A percentile compares a stretch with the other conserved stretches of the same genome.
Conservation (phyloP, 2,329 filamentous ascomycete genomes). For the Aspergillus fumigatus region DNA sequence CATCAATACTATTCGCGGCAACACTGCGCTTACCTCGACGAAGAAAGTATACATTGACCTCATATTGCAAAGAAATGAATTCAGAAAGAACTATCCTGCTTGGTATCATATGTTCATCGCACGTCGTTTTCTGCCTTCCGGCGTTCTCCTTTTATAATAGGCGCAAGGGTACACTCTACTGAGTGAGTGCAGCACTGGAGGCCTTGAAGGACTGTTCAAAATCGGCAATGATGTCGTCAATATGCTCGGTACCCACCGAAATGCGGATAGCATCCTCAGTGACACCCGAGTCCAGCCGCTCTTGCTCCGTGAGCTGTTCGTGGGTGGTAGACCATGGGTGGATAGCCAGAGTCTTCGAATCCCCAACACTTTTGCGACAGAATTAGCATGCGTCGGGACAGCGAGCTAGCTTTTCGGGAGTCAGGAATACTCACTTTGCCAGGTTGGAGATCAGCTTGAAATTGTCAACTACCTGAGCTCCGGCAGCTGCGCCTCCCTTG, state of each 20-base stretch:
- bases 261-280: constrained; percentile 89
- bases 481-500: constrained; percentile 79
- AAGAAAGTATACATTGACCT: neutral
- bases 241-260: constrained; percentile 92
- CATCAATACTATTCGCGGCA: no score
- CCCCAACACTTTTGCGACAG: constrained; percentile 61
- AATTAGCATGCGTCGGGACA: constrained; percentile 2
- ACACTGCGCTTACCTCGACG: neutral
- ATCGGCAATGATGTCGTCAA: constrained; percentile 94
- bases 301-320: constrained; percentile 80
- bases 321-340: constrained; percentile 96
- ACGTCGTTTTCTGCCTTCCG: neutral
- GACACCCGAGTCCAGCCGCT: constrained; percentile 75
- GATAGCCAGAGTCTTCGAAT: constrained; percentile 91
- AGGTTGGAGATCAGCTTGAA: constrained; percentile 95
- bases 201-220: constrained; percentile 85
- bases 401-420: neutral
- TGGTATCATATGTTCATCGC: neutral
- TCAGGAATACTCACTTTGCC: constrained; percentile 59
- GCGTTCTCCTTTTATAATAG: neutral
- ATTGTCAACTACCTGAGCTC: constrained; percentile 82
- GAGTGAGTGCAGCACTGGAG: constrained; percentile 21
- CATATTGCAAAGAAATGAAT: neutral
- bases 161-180: constrained; percentile 3
- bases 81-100: neutral